Evolutionary conservation across 2,329 filamentous ascomycete species (phyloP), one percentile per base, ranked within the genome.

Genomic region (Calonectria pauciramosa): DNA sequence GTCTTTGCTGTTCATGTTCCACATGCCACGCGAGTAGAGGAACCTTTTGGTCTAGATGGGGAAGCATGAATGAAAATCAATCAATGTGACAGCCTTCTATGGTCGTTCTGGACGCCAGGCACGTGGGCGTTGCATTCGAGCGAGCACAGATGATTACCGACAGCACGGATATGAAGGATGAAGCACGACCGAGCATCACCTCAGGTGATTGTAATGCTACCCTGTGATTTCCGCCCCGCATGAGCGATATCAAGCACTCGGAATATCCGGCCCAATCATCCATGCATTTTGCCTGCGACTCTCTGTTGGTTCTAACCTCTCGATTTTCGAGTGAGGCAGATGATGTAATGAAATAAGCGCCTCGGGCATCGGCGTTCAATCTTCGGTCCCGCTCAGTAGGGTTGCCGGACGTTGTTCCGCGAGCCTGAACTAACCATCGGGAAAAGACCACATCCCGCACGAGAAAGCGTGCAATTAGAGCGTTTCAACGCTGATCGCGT

Each of bases 221-320:
- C n/a, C 30, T 41, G 38, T 59, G 28, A 51, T 68, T 64, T 72
- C 65, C 54, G 70, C 56, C 54, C 56, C 56, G 56, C 56, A 60
- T 60, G n/a, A 36, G 32, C 56, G 34, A 26, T 38, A 41, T 72
- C 47, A 32, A 51, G 47, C n/a, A 41, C n/a, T 20, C 28, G 18
- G 28, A 23, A 44, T 64, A 59, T 23, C 34, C 60, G 60, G 26
- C 2, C 23, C n/a, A 51, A 49, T 52, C 56, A 16, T n/a, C 23
- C 34, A 38, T 41, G 13, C 23, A 38, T 41, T 41, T 13, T 9
- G 13, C 14, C 23, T 26, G 18, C 20, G 23, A 20, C n/a, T 41
- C 34, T 18, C 20, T 60, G 56, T 41, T 60, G 56, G 34, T 41
- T 60, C 56, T 36, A 23, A 28, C 41, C 4, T 41, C 32, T 41